Evolutionary conservation across 306 rosid genomes (phyloP), one percentile per base, ranked within the genome.

Genomic region (Begonia fuchsioides): DNA sequence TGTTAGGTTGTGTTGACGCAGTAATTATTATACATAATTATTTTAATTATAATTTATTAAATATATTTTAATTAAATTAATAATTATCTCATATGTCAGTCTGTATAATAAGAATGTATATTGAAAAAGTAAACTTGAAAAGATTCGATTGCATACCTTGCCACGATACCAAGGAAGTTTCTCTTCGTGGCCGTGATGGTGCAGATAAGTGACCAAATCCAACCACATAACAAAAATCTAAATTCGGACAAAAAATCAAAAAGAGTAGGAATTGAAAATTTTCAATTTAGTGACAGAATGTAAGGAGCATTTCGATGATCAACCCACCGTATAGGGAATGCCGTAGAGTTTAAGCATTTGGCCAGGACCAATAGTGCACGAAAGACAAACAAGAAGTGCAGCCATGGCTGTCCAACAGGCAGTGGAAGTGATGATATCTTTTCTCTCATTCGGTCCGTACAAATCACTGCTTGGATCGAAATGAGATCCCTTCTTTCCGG

Each of bases 131-230:
- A n/a, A n/a, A n/a, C n/a, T n/a, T 8, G 3, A 46, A 46, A 57
- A 47, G 11, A 13, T 57, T 54, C 2, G 17, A 48, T 50, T 13
- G 56, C 26, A 12, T 59, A 90, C 98, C 96, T 90, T 57, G 63
- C 98, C 96, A 15, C 98, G 95, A 51, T 79, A 90, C 98, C 98
- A 90, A 13, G 98, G 98, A 57, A 90, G 72, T 49, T 85, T 90
- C 38, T 85, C 95, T 45, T 75, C 94, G 39, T 90, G 95, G 32
- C 98, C 98, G 55, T 90, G 98, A 59, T 90, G 98, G 59, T 90
- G 98, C 74, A 90, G 71, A 72, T 90, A 90, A 16, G 98, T 90
- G 18, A 90, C 98, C 17, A 76, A 60, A 63, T 90, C 98, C 81
- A 90, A 64, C 95, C 98, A 90, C 87, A 85, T 58, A 40, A 90